Conservation (phyloP, 2,329 filamentous ascomycete species). For the Phialemoniopsis sp. region DNA sequence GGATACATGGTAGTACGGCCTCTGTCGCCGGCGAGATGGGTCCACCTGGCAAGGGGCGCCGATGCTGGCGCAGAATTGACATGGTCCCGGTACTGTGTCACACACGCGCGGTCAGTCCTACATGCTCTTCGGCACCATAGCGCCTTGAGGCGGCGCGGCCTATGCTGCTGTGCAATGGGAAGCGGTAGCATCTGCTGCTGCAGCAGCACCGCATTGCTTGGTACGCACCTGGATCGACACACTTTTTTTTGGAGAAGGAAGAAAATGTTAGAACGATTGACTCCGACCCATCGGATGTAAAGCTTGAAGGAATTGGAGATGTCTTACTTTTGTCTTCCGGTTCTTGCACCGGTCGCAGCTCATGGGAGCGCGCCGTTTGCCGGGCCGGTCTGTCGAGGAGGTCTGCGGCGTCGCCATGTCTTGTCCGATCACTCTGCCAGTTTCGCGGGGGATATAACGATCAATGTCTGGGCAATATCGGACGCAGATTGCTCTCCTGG, state of each 20-base stretch:
- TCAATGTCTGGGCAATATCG: neutral
- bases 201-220: too few species aligned
- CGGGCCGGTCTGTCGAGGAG: conserved; percentile 2
- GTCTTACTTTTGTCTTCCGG: conserved; percentile 18
- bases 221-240: too few species aligned
- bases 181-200: too few species aligned
- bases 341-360: conserved; percentile 22
- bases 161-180: too few species aligned
- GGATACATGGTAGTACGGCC: conserved; percentile 21
- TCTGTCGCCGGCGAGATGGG: conserved; percentile 19
- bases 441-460: neutral
- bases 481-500: neutral
- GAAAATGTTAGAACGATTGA: too few species aligned
- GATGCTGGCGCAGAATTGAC: conserved; percentile 20
- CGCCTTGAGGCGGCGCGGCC: too few species aligned
- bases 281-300: too few species aligned
- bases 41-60: conserved; percentile 17
- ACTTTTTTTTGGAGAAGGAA: too few species aligned
- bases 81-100: conserved; percentile 17
- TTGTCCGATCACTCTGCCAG: too few species aligned
- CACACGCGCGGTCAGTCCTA: neutral
- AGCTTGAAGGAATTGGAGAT: too few species aligned
- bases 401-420: neutral
- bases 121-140: too few species aligned
- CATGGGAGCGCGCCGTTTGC: conserved; percentile 19